These are phyloP conservation scores for Lunularia cruciata DNA, from an alignment of 225 moss, liverwort and hornwort species.

Conservation along the genomic window DNA sequence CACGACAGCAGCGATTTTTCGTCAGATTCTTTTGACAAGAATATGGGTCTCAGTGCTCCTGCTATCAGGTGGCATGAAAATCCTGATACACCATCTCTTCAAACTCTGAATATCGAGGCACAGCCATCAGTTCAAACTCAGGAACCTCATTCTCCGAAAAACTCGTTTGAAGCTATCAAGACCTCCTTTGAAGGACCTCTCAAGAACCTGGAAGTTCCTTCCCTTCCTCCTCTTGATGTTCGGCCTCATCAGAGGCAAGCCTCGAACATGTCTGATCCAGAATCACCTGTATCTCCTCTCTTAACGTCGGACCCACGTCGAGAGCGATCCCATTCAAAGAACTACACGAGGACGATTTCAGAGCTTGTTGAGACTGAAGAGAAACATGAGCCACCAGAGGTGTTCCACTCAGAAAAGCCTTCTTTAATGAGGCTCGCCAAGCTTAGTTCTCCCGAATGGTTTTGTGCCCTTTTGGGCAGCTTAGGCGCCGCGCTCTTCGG, in stretches of 20 bases:
- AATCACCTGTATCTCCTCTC: slow-evolving; percentile 79
- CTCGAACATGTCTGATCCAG: slow-evolving; percentile 68
- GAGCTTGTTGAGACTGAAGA: slow-evolving; percentile 50
- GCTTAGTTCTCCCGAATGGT: slow-evolving; percentile 82
- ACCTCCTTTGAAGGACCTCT: slow-evolving; percentile 27
- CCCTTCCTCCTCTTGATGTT: slow-evolving; percentile 48
- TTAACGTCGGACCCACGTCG: slow-evolving; percentile 58
- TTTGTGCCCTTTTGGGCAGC: slow-evolving; percentile 74
- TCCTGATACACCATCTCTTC: slow-evolving; percentile 28
- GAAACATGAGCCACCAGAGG: slow-evolving; percentile 37
- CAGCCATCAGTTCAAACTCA: slow-evolving; percentile 28
- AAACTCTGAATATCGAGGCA: slow-evolving; percentile 31
- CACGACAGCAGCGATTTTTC: slow-evolving; percentile 45
- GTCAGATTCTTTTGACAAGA: slow-evolving; percentile 45
- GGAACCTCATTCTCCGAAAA: slow-evolving; percentile 37
- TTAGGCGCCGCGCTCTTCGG: slow-evolving; percentile 74
- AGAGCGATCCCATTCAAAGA: slow-evolving; percentile 79
- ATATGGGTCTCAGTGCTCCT: slow-evolving; percentile 37
- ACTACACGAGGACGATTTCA: slow-evolving; percentile 66
- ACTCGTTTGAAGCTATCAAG: slow-evolving; percentile 37
- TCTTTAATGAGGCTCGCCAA: slow-evolving; percentile 52
- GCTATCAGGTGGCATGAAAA: slow-evolving; percentile 51
- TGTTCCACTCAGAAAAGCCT: slow-evolving; percentile 34
- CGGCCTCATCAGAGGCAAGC: slow-evolving; percentile 48
- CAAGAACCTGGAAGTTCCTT: slow-evolving; percentile 34